Evolutionary conservation across 257 asterid species (phyloP).

Genomic region (Cynanchum wilfordii): DNA sequence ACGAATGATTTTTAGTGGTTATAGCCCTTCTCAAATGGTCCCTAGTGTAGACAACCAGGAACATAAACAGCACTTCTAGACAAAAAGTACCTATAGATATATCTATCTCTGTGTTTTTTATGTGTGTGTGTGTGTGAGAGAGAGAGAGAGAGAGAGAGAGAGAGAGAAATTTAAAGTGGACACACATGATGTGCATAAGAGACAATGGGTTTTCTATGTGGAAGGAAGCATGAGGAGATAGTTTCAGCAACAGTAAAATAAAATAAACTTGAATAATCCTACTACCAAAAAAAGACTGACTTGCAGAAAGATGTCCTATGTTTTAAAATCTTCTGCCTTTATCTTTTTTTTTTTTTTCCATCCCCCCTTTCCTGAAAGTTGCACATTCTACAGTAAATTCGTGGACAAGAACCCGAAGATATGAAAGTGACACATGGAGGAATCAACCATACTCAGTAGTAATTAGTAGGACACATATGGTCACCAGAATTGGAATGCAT

Average conservation of each 20-base stretch:
- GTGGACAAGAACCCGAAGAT: slow-evolving; percentile 30
- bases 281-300: slow-evolving; percentile 21
- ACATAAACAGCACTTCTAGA: slow-evolving; percentile 20
- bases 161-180: slow-evolving; percentile 10
- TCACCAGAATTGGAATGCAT: slow-evolving; percentile 25
- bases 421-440: slow-evolving; percentile 39
- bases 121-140: slow-evolving; percentile 1
- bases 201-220: slow-evolving; percentile 31
- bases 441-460: slow-evolving; percentile 26
- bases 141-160: neutral
- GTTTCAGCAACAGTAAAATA: neutral
- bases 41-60: slow-evolving; percentile 22
- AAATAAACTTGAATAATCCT: slow-evolving; percentile 23
- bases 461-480: slow-evolving; percentile 7
- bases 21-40: slow-evolving; percentile 15
- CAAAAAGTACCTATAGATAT: slow-evolving; percentile 11
- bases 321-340: slow-evolving; percentile 16
- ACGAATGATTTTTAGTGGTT: slow-evolving; percentile 14
- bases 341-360: neutral
- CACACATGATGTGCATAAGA: slow-evolving; percentile 36
- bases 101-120: neutral
- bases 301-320: slow-evolving; percentile 34
- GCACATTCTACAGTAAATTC: slow-evolving; percentile 29
- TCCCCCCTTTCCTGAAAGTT: slow-evolving; percentile 24
- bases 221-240: slow-evolving; percentile 14